These are phyloP conservation scores for Logfia minima DNA, from an alignment of 129 eudicot genomes.

Conservation along the genomic window DNA sequence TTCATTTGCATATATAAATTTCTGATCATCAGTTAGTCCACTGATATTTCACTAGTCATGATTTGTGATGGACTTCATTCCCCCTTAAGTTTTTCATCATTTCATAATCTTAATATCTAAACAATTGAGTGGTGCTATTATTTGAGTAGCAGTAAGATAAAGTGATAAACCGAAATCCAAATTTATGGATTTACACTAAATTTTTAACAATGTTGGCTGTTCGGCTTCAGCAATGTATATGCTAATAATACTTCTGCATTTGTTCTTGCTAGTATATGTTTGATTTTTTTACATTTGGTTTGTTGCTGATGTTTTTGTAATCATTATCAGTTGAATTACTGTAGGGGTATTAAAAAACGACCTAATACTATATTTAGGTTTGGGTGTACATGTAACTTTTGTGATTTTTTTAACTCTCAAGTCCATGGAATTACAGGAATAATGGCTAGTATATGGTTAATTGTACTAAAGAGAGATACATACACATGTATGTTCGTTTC, in stretches of 20 bases:
- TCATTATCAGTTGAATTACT: background rate
- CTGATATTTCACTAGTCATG: background rate
- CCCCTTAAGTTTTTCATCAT: background rate
- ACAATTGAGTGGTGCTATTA: too few relatives aligned
- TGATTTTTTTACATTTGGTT: too few relatives aligned
- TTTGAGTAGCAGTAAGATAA: background rate
- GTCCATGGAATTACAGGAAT: background rate
- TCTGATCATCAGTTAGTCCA: background rate
- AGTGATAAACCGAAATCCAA: background rate
- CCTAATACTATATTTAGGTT: background rate
- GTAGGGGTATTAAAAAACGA: background rate
- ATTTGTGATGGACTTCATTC: background rate
- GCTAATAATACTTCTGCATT: background rate
- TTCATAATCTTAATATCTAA: too few relatives aligned
- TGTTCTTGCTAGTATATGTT: background rate
- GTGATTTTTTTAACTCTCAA: conserved; percentile 5
- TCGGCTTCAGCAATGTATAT: background rate
- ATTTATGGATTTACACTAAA: background rate
- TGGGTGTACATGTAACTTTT: background rate
- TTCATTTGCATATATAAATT: background rate
- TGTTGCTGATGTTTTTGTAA: background rate
- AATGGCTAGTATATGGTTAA: background rate
- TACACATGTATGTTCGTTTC: conserved; percentile 1
- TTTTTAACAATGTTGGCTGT: background rate
- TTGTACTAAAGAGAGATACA: background rate